A percentile compares a stretch with the other conserved stretches of the same genome.
phyloP scores from a whole-genome alignment of 129 eudicot genomes.

The Saposhnikovia divaricata region DNA sequence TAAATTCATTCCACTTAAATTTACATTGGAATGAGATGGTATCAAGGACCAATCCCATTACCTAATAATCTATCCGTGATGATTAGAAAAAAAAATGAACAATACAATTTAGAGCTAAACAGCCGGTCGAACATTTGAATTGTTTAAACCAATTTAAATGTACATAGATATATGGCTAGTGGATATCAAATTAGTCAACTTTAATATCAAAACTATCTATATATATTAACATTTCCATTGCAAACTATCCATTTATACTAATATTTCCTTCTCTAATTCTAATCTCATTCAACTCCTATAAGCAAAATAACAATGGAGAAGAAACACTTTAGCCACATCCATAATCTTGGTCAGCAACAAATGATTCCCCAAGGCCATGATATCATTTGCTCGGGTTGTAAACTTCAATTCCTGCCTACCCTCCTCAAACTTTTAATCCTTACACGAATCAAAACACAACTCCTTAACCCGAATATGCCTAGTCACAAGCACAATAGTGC shows the following conservation, averaged over 20 bases:
- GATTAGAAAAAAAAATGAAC: too few species aligned
- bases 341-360: constrained; percentile 39
- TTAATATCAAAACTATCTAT: not conserved
- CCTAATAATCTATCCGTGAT: too few species aligned
- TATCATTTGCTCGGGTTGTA: constrained; percentile 35
- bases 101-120: not conserved
- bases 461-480: not conserved
- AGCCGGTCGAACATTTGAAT: not conserved
- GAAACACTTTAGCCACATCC: constrained; percentile 72
- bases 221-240: not conserved
- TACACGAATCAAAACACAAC: not conserved
- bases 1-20: too few species aligned
- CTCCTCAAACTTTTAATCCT: not conserved
- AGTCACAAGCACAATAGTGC: not conserved
- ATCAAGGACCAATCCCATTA: too few species aligned
- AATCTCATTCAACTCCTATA: not conserved
- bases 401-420: constrained; percentile 10
- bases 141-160: not conserved
- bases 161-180: not conserved
- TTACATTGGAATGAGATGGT: too few species aligned
- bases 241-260: too few species aligned
- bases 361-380: constrained; percentile 39
- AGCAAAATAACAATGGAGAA: constrained; percentile 29
- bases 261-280: not conserved
- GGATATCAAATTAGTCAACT: not conserved